Evolutionary conservation across 1,139 yeast species (phyloP).

Genomic region (Hyphopichia wangnamkhiaoensis): DNA sequence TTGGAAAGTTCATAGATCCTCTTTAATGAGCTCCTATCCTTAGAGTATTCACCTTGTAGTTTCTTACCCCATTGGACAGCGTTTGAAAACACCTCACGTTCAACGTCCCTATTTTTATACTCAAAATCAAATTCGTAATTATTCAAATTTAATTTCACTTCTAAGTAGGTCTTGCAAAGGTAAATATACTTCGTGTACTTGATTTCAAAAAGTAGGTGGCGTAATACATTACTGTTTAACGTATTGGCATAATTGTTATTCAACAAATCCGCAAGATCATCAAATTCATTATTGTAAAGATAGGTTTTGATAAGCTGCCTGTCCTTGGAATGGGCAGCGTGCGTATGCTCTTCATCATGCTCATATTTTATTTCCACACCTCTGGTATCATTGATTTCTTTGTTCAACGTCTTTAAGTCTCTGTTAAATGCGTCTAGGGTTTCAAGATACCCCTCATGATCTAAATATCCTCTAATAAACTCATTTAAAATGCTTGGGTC

Average conservation of each 20-base stretch:
- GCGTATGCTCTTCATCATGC: constrained; percentile 15
- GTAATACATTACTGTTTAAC: constrained; percentile 32
- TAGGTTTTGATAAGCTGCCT: constrained; percentile 54
- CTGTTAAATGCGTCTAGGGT: constrained; percentile 61
- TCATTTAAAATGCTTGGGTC: constrained; percentile 46
- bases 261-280: constrained; percentile 45
- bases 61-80: constrained; percentile 46
- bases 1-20: constrained; percentile 28
- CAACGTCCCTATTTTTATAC: constrained; percentile 12
- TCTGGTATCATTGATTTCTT: constrained; percentile 15
- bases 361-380: constrained; percentile 11
- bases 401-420: constrained; percentile 39
- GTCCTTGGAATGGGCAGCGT: constrained; percentile 39
- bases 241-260: constrained; percentile 46
- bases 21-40: constrained; percentile 12
- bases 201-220: constrained; percentile 53
- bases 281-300: constrained; percentile 50
- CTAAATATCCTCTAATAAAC: constrained; percentile 67
- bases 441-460: constrained; percentile 71
- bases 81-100: constrained; percentile 14
- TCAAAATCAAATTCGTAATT: constrained; percentile 20
- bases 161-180: constrained; percentile 24
- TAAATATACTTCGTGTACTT: constrained; percentile 50
- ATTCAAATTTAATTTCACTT: constrained; percentile 16
- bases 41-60: constrained; percentile 32